Conservation (phyloP, 1,284 basidiomycete species). For the Fomitopsis betulina region DNA sequence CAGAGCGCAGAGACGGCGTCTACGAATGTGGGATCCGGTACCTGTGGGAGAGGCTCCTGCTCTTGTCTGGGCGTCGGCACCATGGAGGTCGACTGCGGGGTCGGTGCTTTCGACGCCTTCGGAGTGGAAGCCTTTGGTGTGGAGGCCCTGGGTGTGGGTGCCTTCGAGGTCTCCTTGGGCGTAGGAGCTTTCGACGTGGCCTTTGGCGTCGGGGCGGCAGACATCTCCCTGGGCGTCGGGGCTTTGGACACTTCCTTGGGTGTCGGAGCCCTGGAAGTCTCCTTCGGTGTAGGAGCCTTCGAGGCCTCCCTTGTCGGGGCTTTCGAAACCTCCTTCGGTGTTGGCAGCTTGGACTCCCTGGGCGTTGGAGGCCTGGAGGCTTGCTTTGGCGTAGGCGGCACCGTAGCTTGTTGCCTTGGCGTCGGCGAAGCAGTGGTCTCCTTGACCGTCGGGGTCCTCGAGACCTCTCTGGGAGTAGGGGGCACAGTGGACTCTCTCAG, state of each 20-base stretch:
- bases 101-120: constrained; percentile 17
- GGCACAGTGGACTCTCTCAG: constrained; percentile 8
- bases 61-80: constrained; percentile 9
- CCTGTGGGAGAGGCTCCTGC: constrained; percentile 14
- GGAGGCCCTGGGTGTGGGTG: constrained; percentile 19
- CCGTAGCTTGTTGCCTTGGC: constrained; percentile 6
- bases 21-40: not conserved
- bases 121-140: constrained; percentile 13
- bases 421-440: constrained; percentile 5
- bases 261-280: constrained; percentile 3
- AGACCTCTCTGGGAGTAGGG: constrained; percentile 6
- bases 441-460: constrained; percentile 12
- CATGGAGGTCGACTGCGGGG: constrained; percentile 15
- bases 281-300: constrained; percentile 11
- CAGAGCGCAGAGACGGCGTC: not conserved
- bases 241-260: constrained; percentile 16
- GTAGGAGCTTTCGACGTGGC: constrained; percentile 19
- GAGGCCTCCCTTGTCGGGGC: constrained; percentile 8
- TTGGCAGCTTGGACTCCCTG: constrained; percentile 1
- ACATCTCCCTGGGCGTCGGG: constrained; percentile 13
- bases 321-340: constrained; percentile 1
- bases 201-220: constrained; percentile 16
- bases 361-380: not conserved
- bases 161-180: constrained; percentile 15
- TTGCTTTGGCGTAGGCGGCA: constrained; percentile 4